These are phyloP conservation scores for Scheffersomyces lignosus DNA, from an alignment of 805 yeast species.

Conservation along the genomic window DNA sequence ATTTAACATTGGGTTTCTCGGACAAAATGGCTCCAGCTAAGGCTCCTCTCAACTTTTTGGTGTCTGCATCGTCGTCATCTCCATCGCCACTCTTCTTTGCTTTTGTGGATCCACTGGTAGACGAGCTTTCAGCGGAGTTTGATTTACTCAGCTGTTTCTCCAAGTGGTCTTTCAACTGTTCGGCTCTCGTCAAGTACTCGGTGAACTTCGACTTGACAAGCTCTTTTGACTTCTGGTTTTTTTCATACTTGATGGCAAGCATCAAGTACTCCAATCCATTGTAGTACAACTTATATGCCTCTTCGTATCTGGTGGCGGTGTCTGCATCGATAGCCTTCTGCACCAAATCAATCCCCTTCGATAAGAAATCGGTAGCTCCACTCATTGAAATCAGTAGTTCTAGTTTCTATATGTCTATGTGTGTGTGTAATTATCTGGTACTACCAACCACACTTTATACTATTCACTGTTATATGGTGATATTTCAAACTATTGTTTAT, in stretches of 20 bases:
- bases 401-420: too few species aligned
- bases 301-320: constrained; percentile 84
- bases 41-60: constrained; percentile 87
- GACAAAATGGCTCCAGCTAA: constrained; percentile 87
- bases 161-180: constrained; percentile 85
- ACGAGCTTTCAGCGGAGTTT: constrained; percentile 48
- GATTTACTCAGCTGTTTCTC: constrained; percentile 58
- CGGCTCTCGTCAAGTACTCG: constrained; percentile 91
- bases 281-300: constrained; percentile 90
- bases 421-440: too few species aligned
- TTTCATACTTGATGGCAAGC: constrained; percentile 92
- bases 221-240: constrained; percentile 85
- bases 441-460: too few species aligned
- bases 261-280: constrained; percentile 92
- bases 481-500: too few species aligned
- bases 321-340: constrained; percentile 96
- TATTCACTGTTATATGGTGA: too few species aligned
- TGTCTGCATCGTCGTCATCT: constrained; percentile 75
- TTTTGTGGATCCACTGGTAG: constrained; percentile 59
- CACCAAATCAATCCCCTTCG: constrained; percentile 92
- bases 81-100: constrained; percentile 51
- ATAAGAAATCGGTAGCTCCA: constrained; percentile 66
- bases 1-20: constrained; percentile 87
- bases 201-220: constrained; percentile 84
- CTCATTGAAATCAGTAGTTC: too few species aligned